Evolutionary conservation across 352 stramenopile species (phyloP).

Genomic region (Pythium monospermum): DNA sequence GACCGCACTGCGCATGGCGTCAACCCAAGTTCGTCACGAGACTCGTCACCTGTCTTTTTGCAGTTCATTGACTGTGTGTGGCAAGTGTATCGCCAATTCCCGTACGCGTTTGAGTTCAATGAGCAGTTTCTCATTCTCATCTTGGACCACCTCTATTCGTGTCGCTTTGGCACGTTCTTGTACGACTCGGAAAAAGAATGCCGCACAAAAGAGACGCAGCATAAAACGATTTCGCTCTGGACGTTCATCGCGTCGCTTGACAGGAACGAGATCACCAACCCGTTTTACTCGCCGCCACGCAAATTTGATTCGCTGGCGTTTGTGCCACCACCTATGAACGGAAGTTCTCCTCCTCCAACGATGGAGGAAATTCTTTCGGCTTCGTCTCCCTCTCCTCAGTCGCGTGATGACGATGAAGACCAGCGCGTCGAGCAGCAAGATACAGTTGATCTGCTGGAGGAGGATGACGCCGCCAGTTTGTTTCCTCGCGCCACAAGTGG

Average conservation of each 20-base stretch:
- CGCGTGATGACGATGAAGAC: neutral
- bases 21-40: conserved; percentile 75
- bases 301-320: conserved; percentile 1
- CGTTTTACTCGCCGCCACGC: conserved; percentile 54
- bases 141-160: conserved; percentile 78
- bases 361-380: conserved; percentile 1
- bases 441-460: too few species aligned
- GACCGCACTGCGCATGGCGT: conserved; percentile 62
- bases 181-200: conserved; percentile 91
- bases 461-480: neutral
- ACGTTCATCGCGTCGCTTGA: conserved; percentile 69
- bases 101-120: conserved; percentile 84
- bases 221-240: conserved; percentile 71
- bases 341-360: neutral
- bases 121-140: conserved; percentile 77
- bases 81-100: conserved; percentile 73
- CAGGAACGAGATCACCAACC: conserved; percentile 52
- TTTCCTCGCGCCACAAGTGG: too few species aligned
- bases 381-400: conserved; percentile 3
- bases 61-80: conserved; percentile 88
- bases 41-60: conserved; percentile 97
- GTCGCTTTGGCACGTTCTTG: conserved; percentile 91
- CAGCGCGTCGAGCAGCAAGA: neutral
- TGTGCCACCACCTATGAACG: neutral
- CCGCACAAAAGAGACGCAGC: conserved; percentile 37